phyloP scores from a whole-genome alignment of 257 asterid species.

The Petrea volubilis region DNA sequence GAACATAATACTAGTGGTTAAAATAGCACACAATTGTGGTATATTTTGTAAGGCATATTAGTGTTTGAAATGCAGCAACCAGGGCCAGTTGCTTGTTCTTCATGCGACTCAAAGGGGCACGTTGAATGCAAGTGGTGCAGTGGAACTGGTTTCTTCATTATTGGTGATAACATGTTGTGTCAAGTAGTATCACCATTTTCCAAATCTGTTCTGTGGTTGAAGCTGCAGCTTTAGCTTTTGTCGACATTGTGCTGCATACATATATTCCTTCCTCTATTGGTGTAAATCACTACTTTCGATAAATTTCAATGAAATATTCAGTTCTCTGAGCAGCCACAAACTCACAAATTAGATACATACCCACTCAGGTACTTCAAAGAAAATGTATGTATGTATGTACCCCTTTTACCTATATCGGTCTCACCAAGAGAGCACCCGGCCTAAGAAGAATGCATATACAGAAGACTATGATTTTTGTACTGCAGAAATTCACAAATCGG shows the following conservation, averaged over 20 bases:
- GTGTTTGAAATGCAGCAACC: conserved; percentile 90
- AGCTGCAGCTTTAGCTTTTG: background rate
- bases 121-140: conserved; percentile 93
- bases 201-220: background rate
- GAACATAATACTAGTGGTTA: too few species aligned
- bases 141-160: conserved; percentile 93
- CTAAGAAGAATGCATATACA: background rate
- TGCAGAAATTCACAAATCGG: background rate
- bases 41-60: too few species aligned
- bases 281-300: background rate
- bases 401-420: background rate
- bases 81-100: conserved; percentile 71
- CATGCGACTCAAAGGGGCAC: conserved; percentile 74
- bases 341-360: background rate
- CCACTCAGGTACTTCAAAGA: background rate
- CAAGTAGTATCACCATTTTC: conserved; percentile 43
- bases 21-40: too few species aligned
- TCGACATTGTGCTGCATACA: background rate
- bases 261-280: background rate
- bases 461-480: background rate
- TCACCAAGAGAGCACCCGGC: conserved; percentile 12
- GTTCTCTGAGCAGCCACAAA: background rate
- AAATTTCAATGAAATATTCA: too few species aligned
- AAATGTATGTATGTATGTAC: background rate
- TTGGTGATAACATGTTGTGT: conserved; percentile 94